A percentile compares a stretch with the other conserved stretches of the same genome.
Evolutionary conservation across 805 yeast genomes (phyloP).

Genomic region (Candida alai): DNA sequence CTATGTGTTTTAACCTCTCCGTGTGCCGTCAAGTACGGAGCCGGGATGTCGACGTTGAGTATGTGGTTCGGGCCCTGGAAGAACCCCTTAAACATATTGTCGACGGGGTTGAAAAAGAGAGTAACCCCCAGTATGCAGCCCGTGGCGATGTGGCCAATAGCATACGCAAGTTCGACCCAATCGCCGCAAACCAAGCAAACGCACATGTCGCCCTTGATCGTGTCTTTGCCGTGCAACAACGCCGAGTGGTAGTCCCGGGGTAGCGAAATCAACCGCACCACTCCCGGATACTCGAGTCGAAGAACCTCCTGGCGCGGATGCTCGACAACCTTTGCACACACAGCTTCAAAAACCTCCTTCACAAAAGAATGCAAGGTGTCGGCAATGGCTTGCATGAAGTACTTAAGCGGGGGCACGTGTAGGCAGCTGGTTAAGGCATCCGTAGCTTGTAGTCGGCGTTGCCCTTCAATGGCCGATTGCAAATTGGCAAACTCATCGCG

Average conservation of each 20-base stretch:
- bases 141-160: slow-evolving; percentile 26
- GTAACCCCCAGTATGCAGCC: too few species aligned
- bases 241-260: slow-evolving; percentile 40
- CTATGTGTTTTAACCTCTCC: slow-evolving; percentile 67
- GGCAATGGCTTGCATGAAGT: background rate
- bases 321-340: slow-evolving; percentile 25
- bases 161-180: slow-evolving; percentile 15
- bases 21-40: slow-evolving; percentile 71
- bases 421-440: slow-evolving; percentile 23
- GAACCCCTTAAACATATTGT: slow-evolving; percentile 22
- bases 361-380: slow-evolving; percentile 16
- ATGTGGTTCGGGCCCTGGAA: slow-evolving; percentile 23
- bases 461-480: slow-evolving; percentile 14
- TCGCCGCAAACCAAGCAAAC: slow-evolving; percentile 37
- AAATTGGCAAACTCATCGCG: slow-evolving; percentile 15
- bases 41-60: slow-evolving; percentile 39
- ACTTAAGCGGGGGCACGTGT: slow-evolving; percentile 22
- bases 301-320: slow-evolving; percentile 17
- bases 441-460: slow-evolving; percentile 15
- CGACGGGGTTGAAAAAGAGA: slow-evolving; percentile 25
- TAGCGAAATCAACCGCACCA: slow-evolving; percentile 48
- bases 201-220: slow-evolving; percentile 18
- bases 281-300: slow-evolving; percentile 49
- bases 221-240: slow-evolving; percentile 17
- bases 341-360: slow-evolving; percentile 18